Evolutionary conservation across 176 grass and related monocot species (phyloP).

Genomic region (Raddia guianensis): DNA sequence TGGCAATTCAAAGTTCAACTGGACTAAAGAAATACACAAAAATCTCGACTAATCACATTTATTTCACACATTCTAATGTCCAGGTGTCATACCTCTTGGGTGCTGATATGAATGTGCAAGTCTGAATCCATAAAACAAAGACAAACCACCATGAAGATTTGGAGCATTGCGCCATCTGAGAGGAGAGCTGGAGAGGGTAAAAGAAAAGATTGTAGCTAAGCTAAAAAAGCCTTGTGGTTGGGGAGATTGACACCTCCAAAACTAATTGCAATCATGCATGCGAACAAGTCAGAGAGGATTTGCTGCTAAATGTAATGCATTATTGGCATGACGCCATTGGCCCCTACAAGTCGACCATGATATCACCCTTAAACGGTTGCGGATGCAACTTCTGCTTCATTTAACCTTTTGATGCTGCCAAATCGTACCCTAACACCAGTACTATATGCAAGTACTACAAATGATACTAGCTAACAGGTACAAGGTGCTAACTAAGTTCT

Average conservation of each 20-base stretch:
- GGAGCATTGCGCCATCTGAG: constrained; percentile 1
- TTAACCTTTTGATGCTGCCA: constrained; percentile 30
- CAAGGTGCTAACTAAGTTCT: background rate
- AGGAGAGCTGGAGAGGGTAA: too few relatives aligned
- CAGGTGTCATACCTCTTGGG: constrained; percentile 5
- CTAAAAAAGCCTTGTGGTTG: constrained; percentile 43
- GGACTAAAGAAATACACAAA: constrained; percentile 11
- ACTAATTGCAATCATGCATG: constrained; percentile 37
- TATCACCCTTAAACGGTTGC: constrained; percentile 1
- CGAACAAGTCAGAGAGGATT: constrained; percentile 8
- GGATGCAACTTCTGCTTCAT: background rate
- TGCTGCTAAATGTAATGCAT: constrained; percentile 45
- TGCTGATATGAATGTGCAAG: background rate
- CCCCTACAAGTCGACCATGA: constrained; percentile 33
- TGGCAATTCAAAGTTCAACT: background rate
- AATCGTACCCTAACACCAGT: constrained; percentile 23
- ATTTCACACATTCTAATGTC: background rate
- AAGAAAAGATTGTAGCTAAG: background rate
- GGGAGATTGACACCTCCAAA: constrained; percentile 39
- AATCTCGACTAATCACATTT: constrained; percentile 11
- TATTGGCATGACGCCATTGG: constrained; percentile 43
- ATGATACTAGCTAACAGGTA: background rate
- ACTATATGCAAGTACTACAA: constrained; percentile 24
- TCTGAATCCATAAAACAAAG: constrained; percentile 19
- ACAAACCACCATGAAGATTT: constrained; percentile 9